These are phyloP conservation scores for Apiotrichum veenhuisii DNA, from an alignment of 1,284 basidiomycete genomes.

Conservation along the genomic window DNA sequence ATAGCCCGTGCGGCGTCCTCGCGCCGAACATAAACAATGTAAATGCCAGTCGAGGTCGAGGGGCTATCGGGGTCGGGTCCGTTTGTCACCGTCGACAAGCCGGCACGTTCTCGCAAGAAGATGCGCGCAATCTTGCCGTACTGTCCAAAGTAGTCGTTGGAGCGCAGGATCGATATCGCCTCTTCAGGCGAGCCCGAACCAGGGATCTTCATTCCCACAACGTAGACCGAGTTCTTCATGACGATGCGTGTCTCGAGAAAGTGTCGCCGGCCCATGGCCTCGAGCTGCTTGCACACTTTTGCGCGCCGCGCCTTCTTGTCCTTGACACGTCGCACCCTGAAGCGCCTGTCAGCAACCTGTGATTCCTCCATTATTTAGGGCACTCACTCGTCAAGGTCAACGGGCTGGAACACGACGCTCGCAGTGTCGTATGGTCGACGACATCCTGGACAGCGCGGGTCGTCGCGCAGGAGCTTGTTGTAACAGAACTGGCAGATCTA, in stretches of 20 bases:
- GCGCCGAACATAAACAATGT: conserved; percentile 91
- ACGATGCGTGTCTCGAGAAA: conserved; percentile 92
- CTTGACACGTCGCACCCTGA: conserved; percentile 87
- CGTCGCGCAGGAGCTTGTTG: conserved; percentile 96
- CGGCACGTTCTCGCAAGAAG: conserved; percentile 81
- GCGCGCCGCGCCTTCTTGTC: conserved; percentile 95
- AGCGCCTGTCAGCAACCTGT: conserved; percentile 14
- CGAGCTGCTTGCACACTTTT: conserved; percentile 93
- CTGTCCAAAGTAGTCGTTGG: conserved; percentile 96
- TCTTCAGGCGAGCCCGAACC: conserved; percentile 73
- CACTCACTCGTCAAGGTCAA: conserved; percentile 90
- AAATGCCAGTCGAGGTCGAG: conserved; percentile 70
- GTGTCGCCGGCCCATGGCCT: conserved; percentile 78
- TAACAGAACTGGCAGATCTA: conserved; percentile 99
- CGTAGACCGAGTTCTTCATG: conserved; percentile 94
- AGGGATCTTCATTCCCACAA: conserved; percentile 81
- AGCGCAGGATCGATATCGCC: conserved; percentile 90
- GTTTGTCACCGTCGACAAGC: conserved; percentile 48
- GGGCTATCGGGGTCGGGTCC: conserved; percentile 49
- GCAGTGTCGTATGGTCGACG: conserved; percentile 90
- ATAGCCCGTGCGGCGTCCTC: conserved; percentile 95
- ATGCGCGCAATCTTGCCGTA: conserved; percentile 98
- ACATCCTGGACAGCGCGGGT: conserved; percentile 95
- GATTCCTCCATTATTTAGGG: no score
- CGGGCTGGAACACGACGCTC: conserved; percentile 90